Evolutionary conservation across 2,329 filamentous ascomycete genomes (phyloP), one percentile per base, ranked within the genome.

Genomic region (Sporothrix curviconia): DNA sequence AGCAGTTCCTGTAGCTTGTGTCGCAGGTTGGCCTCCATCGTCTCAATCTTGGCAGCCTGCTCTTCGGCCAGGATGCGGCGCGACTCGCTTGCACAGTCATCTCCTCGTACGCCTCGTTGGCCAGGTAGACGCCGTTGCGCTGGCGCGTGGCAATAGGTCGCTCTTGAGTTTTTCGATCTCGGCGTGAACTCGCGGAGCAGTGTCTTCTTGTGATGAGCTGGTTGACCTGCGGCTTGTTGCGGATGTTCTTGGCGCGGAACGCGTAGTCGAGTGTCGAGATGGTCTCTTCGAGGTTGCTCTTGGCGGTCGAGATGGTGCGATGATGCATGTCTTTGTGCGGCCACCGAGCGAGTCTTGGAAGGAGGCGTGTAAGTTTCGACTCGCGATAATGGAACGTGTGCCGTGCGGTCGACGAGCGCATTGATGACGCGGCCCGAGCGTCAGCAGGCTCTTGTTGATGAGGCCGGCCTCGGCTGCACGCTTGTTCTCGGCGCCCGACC

Each of bases 221-320:
- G 71, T 97, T 99, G 65, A 95, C 80, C 68, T 99, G 94, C 0
- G 94, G 95, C 72, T 96, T 96, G 72, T 99, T 99, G 51, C 90
- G 88, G 66, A 99, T 99, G 65, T 99, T 97, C 77, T 99, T 99
- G 15, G 94, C 94, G 47, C 94, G 84, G 74, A 97, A 97, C 11
- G 94, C 95, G 68, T 99, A 99, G 70, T 99, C 94, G 1, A 99
- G 80, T 0, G 95, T 99, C 0, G 94, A 97, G 60, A 99, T 97
- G 0, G 95, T 99, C 72, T 99, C 94, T 68, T 99, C 94, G 1
- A 99, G 78, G 65, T 97, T 99, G 72, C 87, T 92, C 71, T 94
- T 95, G 7, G 92, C 90, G 1, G 94, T 92, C 2, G 94, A 97
- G 40, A 99, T 82, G 0, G 94, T 99, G 6, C 94, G 67, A 99